These are phyloP conservation scores for Barnettozyma populi DNA, from an alignment of 805 yeast genomes.

Conservation along the genomic window DNA sequence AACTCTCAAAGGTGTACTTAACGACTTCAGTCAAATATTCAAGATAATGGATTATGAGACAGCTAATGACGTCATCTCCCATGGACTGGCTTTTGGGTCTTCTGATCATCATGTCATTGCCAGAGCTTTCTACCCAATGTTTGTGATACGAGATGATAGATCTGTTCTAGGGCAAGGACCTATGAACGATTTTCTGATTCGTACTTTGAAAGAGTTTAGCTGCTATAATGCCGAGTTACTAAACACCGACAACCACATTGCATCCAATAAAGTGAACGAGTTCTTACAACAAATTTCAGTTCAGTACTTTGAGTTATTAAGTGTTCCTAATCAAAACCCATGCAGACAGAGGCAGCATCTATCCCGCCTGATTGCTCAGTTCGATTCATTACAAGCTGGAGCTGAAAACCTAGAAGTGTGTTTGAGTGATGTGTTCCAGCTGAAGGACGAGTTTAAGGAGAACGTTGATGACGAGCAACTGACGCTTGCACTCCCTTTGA, in stretches of 20 bases:
- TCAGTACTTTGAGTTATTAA: conserved; percentile 39
- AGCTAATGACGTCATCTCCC: conserved; percentile 27
- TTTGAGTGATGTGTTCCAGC: conserved; percentile 29
- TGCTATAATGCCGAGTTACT: conserved; percentile 33
- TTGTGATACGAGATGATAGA: conserved; percentile 56
- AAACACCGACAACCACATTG: conserved; percentile 20
- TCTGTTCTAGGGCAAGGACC: conserved; percentile 47
- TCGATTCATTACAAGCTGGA: conserved; percentile 80
- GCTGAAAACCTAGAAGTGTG: conserved; percentile 60
- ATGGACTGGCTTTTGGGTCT: conserved; percentile 30
- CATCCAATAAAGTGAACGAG: conserved; percentile 22
- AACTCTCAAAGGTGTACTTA: conserved; percentile 27
- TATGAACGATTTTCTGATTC: conserved; percentile 32
- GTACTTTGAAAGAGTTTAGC: conserved; percentile 40
- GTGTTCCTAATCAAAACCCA: conserved; percentile 55
- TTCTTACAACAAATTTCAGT: conserved; percentile 43
- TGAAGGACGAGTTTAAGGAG: conserved; percentile 26
- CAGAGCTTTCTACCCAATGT: conserved; percentile 58
- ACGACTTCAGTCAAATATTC: conserved; percentile 35
- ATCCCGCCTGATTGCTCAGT: conserved; percentile 46
- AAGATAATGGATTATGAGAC: conserved; percentile 27
- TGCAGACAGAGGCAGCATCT: conserved; percentile 79
- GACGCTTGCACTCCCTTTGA: conserved; percentile 52
- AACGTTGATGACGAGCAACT: conserved; percentile 13
- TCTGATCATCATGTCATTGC: conserved; percentile 39